Percentiles rank a stretch among this genome's conserved stretches.
Conservation (phyloP, 148 eudicot species). For the Rhododendron molle region DNA sequence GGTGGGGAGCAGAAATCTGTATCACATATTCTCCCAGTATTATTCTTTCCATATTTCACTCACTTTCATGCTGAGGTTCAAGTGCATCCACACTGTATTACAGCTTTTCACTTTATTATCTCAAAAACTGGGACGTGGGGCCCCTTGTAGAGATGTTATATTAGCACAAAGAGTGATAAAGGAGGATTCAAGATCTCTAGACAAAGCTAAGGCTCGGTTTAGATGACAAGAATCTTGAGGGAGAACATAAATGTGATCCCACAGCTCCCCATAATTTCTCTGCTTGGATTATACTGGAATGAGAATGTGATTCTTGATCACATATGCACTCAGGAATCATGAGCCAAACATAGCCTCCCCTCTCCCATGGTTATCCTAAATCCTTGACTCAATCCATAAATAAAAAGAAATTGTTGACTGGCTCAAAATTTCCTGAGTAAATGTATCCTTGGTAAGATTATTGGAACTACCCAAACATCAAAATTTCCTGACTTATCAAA, state of each 20-base stretch:
- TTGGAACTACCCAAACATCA: neutral
- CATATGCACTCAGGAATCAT: neutral
- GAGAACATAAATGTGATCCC: neutral
- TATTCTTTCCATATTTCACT: neutral
- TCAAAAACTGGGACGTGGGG: neutral
- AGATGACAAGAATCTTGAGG: neutral
- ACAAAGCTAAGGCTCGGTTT: neutral
- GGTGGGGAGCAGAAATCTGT: neutral
- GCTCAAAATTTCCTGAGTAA: neutral
- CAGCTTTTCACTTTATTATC: conserved; percentile 3
- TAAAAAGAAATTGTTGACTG: neutral
- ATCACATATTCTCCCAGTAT: neutral
- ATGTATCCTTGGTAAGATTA: neutral
- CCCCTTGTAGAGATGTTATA: neutral
- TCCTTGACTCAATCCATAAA: neutral
- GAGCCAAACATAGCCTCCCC: neutral
- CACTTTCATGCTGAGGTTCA: neutral
- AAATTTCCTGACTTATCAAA: no score
- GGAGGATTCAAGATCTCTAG: neutral
- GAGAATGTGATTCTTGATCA: neutral
- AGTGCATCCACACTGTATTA: neutral
- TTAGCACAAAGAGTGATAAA: neutral
- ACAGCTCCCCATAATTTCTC: neutral
- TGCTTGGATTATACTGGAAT: neutral
- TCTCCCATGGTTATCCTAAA: neutral